phyloP scores from a whole-genome alignment of 2,329 filamentous ascomycete species.

The Penicillium sp. region DNA sequence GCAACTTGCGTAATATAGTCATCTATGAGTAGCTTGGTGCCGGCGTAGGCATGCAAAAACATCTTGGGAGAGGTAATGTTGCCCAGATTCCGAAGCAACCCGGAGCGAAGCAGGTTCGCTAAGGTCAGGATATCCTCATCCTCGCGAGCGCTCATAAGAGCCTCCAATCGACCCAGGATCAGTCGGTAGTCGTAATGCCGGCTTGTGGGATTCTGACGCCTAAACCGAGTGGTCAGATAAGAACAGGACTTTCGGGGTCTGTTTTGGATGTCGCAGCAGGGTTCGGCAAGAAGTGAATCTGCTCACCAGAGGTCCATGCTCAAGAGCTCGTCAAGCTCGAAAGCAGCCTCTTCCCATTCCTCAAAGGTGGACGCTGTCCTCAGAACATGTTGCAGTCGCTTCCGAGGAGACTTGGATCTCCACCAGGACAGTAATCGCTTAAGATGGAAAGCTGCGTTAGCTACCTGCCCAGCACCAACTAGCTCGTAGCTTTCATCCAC shows the following conservation, averaged over 20 bases:
- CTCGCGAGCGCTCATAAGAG: constrained; percentile 60
- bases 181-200: constrained; percentile 79
- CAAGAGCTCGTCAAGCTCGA: constrained; percentile 69
- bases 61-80: constrained; percentile 92
- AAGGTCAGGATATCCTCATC: constrained; percentile 66
- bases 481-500: too few species aligned
- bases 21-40: too few species aligned
- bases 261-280: constrained; percentile 5
- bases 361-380: constrained; percentile 63
- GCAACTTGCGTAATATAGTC: constrained; percentile 79
- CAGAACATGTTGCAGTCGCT: constrained; percentile 58
- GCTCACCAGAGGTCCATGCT: constrained; percentile 69
- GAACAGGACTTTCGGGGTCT: too few species aligned
- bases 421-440: constrained; percentile 55
- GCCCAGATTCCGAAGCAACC: constrained; percentile 70
- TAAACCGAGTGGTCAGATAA: too few species aligned
- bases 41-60: too few species aligned
- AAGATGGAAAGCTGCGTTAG: too few species aligned
- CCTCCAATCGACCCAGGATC: constrained; percentile 66
- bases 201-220: constrained; percentile 72
- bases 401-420: constrained; percentile 54
- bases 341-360: constrained; percentile 77
- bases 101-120: constrained; percentile 71
- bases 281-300: background rate
- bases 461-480: too few species aligned